Evolutionary conservation across 257 asterid species (phyloP), one percentile per base, ranked within the genome.

Genomic region (Salvia hispanica): DNA sequence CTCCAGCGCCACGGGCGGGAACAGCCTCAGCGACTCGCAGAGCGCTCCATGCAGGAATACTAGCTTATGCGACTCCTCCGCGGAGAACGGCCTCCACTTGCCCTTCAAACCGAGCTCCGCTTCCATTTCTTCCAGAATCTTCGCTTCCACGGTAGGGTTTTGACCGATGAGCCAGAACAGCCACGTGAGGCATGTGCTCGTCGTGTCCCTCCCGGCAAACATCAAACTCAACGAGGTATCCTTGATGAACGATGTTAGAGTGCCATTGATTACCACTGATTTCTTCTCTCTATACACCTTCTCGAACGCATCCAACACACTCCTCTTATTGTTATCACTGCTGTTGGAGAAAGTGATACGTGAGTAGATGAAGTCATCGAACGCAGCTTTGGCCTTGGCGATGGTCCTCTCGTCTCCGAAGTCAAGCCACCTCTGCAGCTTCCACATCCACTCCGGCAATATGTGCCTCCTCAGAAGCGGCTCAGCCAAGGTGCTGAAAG

Each of bases 1-100:
- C 31, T 25, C 31, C 31, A 25, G 31, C 31, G 31, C 31, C 31
- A 25, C 31, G 2, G 31, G 31, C 31, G 84, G 86, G 74, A 53
- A 81, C 0, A 81, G 65, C 66, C 84, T 36, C 13, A 81, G 81
- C 2, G 86, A 65, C 62, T 82, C 86, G 51, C 84, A 76, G 39
- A 82, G 64, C 0, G 87, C 84, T 16, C 80, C 84, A 37, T 79
- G 87, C 21, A 82, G 80, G 66, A 79, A 82, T 2, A 58, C 59
- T 1, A 82, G 79, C 58, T 63, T 73, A 5, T 60, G 66, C 8
- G 82, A 72, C 46, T 81, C 78, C 28, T 70, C 65, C 4, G 34
- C 74, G 3, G 2, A 56, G 57, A 81, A 78, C 36, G 25, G 15
- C 63, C 71, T 5, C 62, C 66, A 50, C 31, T 21, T 57, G 45